Evolutionary conservation across 805 yeast genomes (phyloP).

Genomic region (Candida coquimbonensis): DNA sequence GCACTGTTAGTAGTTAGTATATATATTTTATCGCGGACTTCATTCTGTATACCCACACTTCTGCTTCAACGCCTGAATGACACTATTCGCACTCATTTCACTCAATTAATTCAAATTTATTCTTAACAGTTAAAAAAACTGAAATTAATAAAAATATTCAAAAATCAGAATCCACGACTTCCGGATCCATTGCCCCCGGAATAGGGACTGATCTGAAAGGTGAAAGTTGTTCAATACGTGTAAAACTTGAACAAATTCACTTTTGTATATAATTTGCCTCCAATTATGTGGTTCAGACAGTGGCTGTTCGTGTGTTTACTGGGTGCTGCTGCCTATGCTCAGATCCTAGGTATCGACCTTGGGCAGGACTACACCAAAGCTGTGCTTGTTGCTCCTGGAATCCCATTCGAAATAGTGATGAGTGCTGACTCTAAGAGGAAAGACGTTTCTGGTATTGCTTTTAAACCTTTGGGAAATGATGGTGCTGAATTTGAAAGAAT

Average conservation of each 20-base stretch:
- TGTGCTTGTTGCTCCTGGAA: conserved; percentile 83
- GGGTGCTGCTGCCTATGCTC: conserved; percentile 31
- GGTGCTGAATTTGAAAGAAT: conserved; percentile 55
- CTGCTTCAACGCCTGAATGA: conserved; percentile 20
- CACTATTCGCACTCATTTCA: conserved; percentile 18
- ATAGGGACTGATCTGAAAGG: background rate
- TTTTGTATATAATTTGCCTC: background rate
- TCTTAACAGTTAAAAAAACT: background rate
- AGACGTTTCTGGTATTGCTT: conserved; percentile 72
- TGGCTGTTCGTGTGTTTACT: conserved; percentile 5
- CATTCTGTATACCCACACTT: conserved; percentile 13
- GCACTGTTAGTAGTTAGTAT: conserved; percentile 9
- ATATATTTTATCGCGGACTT: no score
- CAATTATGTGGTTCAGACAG: conserved; percentile 3
- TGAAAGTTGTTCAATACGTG: background rate
- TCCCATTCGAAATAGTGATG: conserved; percentile 79
- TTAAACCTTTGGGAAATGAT: conserved; percentile 36
- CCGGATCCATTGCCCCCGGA: background rate
- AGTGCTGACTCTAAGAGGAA: conserved; percentile 91
- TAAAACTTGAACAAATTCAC: background rate
- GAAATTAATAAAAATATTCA: background rate
- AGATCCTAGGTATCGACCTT: conserved; percentile 81
- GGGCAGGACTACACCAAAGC: conserved; percentile 88
- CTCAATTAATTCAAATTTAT: background rate
- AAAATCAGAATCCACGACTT: background rate